Evolutionary conservation across 2,329 filamentous ascomycete species (phyloP), one percentile per base, ranked within the genome.

Genomic region (Pyricularia sp.): DNA sequence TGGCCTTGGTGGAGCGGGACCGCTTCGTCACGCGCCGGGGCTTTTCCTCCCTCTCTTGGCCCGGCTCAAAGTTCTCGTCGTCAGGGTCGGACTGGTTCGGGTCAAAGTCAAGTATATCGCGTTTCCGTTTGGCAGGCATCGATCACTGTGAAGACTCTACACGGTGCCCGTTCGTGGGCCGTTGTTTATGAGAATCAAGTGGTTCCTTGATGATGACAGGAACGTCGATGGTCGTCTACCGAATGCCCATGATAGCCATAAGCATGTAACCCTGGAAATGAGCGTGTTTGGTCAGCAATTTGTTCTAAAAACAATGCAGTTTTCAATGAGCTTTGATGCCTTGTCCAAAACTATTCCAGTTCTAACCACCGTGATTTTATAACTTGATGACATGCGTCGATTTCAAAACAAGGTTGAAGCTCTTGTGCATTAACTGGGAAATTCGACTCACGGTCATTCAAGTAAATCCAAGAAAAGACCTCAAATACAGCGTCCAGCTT

Each of bases 71-170:
- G 76, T 89, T 89, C 72, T 88, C 86, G 74, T 90, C 88, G 66
- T 88, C 84, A 2, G 88, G 82, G 72, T 90, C 88, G 67, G 88
- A 90, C 75, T 88, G 85, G 76, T 89, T 90, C 3, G 86, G 86
- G 76, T 90, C 88, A 72, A 90, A 90, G 68, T 87, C 83, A 69
- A 87, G 78, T 33, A 79, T 75, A 69, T 81, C 81, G 71, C 84
- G 80, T 81, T 89, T 90, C 68, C 88, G 81, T 76, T 88, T 88
- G 69, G 76, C 72, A n/a, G 78, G 76, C 82, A 83, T 83, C 33
- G 72, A 63, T 28, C 26, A 7, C 59, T 63, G 59, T 28, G 14
- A 26, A 30, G 14, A 28, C 14, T 30, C 12, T 28, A 63, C 4
- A 20, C 23, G 25, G 12, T 20, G 59, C 59, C 25, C 17, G 25